Conservation (phyloP, 768 basidiomycete species). For the Russula brevipes region DNA sequence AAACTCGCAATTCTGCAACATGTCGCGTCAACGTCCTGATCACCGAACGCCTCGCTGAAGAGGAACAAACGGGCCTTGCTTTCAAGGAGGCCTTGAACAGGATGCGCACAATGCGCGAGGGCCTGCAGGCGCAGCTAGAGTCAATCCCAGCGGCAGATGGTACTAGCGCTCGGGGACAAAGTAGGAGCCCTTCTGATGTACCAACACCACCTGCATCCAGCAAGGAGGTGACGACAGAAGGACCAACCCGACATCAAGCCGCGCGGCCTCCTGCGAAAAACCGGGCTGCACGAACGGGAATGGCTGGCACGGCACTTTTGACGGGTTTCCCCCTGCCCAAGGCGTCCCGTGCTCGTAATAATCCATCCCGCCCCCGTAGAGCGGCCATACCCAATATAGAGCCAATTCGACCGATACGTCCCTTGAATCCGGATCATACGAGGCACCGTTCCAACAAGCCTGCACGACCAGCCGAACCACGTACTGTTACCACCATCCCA, state of each 20-base stretch:
- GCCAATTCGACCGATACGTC: conserved; percentile 5
- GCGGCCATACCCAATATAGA: neutral
- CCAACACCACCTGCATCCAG: conserved; percentile 15
- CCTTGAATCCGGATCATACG: neutral
- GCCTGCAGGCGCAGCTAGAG: conserved; percentile 19
- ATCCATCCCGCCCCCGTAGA: conserved; percentile 4
- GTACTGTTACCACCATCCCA: neutral
- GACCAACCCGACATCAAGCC: conserved; percentile 5
- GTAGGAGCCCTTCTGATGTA: conserved; percentile 1
- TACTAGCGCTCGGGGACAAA: conserved; percentile 15
- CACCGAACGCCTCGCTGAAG: conserved; percentile 23
- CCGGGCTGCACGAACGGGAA: conserved; percentile 6
- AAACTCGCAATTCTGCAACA: conserved; percentile 2
- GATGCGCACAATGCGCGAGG: conserved; percentile 22
- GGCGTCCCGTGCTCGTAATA: conserved; percentile 8
- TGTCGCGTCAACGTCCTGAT: conserved; percentile 18
- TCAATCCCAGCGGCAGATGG: conserved; percentile 7
- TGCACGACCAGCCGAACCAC: neutral
- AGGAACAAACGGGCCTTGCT: conserved; percentile 8
- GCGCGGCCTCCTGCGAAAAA: conserved; percentile 17
- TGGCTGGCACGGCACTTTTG: neutral
- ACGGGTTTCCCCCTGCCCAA: conserved; percentile 18
- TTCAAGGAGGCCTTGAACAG: conserved; percentile 21
- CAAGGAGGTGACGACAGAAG: conserved; percentile 20
- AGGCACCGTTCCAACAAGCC: neutral